Percentiles rank a stretch among this genome's conserved stretches.
Conservation (phyloP, 164 flowering plant species). For the Dillenia turbinata region DNA sequence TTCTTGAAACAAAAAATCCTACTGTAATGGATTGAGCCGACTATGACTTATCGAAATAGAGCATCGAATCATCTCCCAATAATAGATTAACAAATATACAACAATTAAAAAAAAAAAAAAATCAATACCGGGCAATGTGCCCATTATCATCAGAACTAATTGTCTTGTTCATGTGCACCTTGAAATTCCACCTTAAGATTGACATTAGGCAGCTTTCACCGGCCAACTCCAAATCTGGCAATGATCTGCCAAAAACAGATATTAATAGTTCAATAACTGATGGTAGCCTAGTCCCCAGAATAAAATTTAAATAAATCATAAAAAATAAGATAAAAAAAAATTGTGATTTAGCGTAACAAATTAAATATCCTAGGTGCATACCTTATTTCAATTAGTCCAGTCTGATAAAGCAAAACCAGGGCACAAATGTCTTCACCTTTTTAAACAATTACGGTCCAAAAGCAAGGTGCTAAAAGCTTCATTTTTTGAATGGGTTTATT, state of each 20-base stretch:
- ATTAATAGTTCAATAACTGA: too few relatives aligned
- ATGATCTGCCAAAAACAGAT: slow-evolving; percentile 30
- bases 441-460: slow-evolving; percentile 68
- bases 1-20: too few relatives aligned
- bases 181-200: slow-evolving; percentile 49
- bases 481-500: slow-evolving; percentile 51
- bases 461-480: slow-evolving; percentile 59
- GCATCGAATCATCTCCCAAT: too few relatives aligned
- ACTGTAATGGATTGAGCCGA: too few relatives aligned
- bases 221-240: slow-evolving; percentile 45
- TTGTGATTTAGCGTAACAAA: too few relatives aligned
- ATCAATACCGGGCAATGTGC: slow-evolving; percentile 39
- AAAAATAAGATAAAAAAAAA: too few relatives aligned
- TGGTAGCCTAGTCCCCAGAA: too few relatives aligned
- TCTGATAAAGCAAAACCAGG: slow-evolving; percentile 53
- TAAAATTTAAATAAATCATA: too few relatives aligned
- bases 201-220: slow-evolving; percentile 39
- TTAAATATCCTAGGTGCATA: slow-evolving; percentile 5
- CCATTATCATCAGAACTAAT: slow-evolving; percentile 38
- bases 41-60: neutral
- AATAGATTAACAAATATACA: too few relatives aligned
- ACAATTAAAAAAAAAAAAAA: neutral
- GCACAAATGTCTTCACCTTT: slow-evolving; percentile 44
- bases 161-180: slow-evolving; percentile 47
- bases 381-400: slow-evolving; percentile 67